Evolutionary conservation across 495 filamentous ascomycete species (phyloP), one percentile per base, ranked within the genome.

Genomic region (Talaromyces thailandensis): DNA sequence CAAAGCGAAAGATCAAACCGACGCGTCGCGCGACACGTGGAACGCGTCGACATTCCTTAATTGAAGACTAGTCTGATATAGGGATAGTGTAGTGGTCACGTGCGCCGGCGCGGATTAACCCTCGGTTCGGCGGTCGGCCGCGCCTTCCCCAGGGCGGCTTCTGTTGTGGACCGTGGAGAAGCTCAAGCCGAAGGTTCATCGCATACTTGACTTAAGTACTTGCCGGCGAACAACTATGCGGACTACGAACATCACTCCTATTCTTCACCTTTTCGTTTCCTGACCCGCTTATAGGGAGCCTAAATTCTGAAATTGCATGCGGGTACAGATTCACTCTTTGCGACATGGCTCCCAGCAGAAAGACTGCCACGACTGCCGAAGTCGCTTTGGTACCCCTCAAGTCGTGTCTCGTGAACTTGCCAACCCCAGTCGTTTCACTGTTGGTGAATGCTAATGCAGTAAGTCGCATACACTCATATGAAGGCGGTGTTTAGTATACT

Each of bases 351-450:
- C 82, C 85, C 67, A 68, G 74, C 62, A 88, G 80, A 74, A 90
- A 86, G 75, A 80, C 82, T 65, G 84, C 87, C 32, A 84, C 84
- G 0, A 81, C 85, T 55, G 91, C 88, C 43, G 90, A 94, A 74
- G 80, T 96, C 62, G 86, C 86, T 48, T 81, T 96, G 24, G 82
- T 89, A 24, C 88, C 91, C 60, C 81, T 97, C 9, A 95, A 95
- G 76, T 96, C 88, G 69, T 98, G 94, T 74, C 82, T 98, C 21
- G 90, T 96, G 65, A 98, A 98, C 72, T 81, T 98, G 18, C 94
- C 94, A 29, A 72, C 87, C n/a, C 90, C 90, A 3, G 79, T 97
- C 26, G 90, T 92, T 52, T 83, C 86, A 14, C 73, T 96, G 52
- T 84, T 98, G 61, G 84, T 91, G 65, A 93, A 89, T 73, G 83